Evolutionary conservation across 106 monocot species (phyloP), one percentile per base, ranked within the genome.

Genomic region (Dendrobium chrysotoxum): DNA sequence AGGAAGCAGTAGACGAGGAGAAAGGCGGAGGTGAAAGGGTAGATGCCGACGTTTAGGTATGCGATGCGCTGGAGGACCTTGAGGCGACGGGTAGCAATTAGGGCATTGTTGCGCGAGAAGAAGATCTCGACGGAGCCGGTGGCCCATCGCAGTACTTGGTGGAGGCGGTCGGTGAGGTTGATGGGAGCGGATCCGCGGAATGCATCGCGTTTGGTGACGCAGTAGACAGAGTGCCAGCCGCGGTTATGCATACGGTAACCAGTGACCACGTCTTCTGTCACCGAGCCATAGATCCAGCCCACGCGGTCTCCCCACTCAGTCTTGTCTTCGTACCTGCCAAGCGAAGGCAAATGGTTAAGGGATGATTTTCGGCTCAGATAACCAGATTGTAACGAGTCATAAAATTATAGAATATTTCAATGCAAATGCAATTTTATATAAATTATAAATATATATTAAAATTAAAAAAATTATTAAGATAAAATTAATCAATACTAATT

Each of bases 221-320:
- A 92, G 83, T 92, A 92, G 11, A 92, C 86, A 5, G 89, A 89
- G 1, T 83, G 85, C 92, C 92, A 92, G 13, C 92, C 92, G 0
- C 92, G 89, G 81, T 92, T 92, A 85, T 92, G 92, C 92, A 92
- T 92, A 18, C 92, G 87, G 85, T 92, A 92, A 5, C 92, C 92
- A 1, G 92, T 92, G 73, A 92, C 92, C 74, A 92, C 92, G 82
- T 92, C 92, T 44, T 92, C 92, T 16, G 92, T 92, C 85, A 83
- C 83, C 1, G 83, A 83, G 21, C 83, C 83, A 28, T 83, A 83
- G 57, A 83, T 79, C 83, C 83, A 92, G 0, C 89, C 92, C 4
- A 92, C 85, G 12, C 92, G 80, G 13, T 83, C 80, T 0, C 92
- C 92, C 92, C 92, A 92, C 61, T 92, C 92, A 21, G 92, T 92